Evolutionary conservation across 2,329 filamentous ascomycete species (phyloP), one percentile per base, ranked within the genome.

Genomic region (Aspergillus sp.): DNA sequence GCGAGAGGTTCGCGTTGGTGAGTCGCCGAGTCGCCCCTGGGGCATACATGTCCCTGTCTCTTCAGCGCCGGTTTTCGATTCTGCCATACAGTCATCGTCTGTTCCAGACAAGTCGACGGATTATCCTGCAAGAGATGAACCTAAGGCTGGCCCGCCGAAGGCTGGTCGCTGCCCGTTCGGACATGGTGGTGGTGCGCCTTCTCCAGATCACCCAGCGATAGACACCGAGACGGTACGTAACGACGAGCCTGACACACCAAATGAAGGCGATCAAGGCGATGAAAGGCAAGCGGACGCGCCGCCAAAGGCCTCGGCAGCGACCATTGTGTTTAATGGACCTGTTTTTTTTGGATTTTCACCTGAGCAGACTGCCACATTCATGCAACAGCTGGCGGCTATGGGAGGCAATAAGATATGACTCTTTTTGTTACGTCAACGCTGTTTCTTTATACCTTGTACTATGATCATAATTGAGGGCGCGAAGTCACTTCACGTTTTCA

Each of bases 21-120:
- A 98, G 77, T 96, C 92, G 15, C 94, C 94, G 5, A 96, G 91
- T 75, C 85, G 94, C 49, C 94, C 94, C 15, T 97, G 93, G 93
- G 93, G 93, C 6, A 96, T 97, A 56, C 87, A 87, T 5, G 89
- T 97, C 0, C 93, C 93, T 3, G 76, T 86, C 43, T 81, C 84
- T 54, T 63, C 65, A 45, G 61, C 66, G 19, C 69, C 57, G 25
- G 67, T 72, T 48, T 70, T 74, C 41, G 51, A 54, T 25, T 71
- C 69, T 65, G 60, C 71, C 45, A 58, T 70, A 28, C 72, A 66
- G 54, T 73, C 68, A 43, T 70, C 65, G 48, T 60, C 60, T 56
- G 68, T 64, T 38, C 65, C 66, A 7, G 63, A 68, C 13, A 66
- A 66, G 25, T 64, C 70, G 19, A 59, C 61, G 38, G 63, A 64